Evolutionary conservation across 306 rosid species (phyloP), one percentile per base, ranked within the genome.

Genomic region (Vicia sativa): DNA sequence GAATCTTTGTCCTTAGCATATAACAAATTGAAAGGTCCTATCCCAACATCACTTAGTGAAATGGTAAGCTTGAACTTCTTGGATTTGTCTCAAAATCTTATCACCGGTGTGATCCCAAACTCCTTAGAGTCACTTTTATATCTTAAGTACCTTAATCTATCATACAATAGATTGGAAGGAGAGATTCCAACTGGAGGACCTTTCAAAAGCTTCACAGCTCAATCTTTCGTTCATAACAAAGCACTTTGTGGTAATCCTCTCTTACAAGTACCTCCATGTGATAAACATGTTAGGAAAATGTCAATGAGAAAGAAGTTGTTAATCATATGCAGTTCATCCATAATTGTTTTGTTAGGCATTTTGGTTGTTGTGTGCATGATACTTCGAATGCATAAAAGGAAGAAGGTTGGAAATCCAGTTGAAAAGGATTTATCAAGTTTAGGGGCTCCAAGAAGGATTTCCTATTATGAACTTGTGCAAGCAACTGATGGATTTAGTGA

Each of bases 151-250:
- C 43, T 79, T 13, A 71, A 79, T 25, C 16, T 79, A 1, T 82
- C 84, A 44, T 70, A 68, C 50, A 79, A 75, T 21, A 52, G 5
- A 7, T 25, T 65, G 18, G 19, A 62, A 65, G 81, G 84, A 16
- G 75, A 67, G 42, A 72, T 80, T 80, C 81, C 78, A 3, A 28
- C 28, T 2, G 34, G 39, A n/a, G 81, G 81, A 1, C 59, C 78
- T 37, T 80, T 80, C 41, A 5, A n/a, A 52, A 72, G 14, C 9
- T 72, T 80, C 56, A 49, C 71, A 11, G 70, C 65, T 50, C 46
- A 57, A 13, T 67, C 78, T 7, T 80, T 80, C 55, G 37, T 72
- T 41, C 48, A 38, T 35, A 80, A 80, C 15, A 16, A 68, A 48
- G 85, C 62, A 45, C 73, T 80, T 11, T 80, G 76, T 62, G 81